Evolutionary conservation across 2,329 filamentous ascomycete species (phyloP).

Genomic region (Cladorrhinum sp.): DNA sequence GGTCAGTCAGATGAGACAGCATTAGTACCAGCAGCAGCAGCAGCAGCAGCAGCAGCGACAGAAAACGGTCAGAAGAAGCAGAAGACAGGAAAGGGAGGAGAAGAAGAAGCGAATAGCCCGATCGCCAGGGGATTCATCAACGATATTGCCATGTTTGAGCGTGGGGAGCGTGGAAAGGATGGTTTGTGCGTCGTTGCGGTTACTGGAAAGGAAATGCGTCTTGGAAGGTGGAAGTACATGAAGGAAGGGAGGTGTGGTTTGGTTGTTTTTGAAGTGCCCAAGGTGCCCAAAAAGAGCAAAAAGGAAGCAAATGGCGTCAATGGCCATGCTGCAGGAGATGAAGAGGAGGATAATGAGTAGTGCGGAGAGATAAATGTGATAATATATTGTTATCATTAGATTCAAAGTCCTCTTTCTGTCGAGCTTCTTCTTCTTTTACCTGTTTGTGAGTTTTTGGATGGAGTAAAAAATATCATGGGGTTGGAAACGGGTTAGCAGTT

Average conservation of each 20-base stretch:
- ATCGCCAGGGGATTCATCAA: slow-evolving; percentile 76
- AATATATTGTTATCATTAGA: too few species aligned
- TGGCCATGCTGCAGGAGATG: slow-evolving; percentile 28
- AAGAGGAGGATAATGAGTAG: slow-evolving; percentile 19
- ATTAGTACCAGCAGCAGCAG: slow-evolving; percentile 28
- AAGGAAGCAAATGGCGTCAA: slow-evolving; percentile 28
- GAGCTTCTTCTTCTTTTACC: too few species aligned
- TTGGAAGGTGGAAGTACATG: slow-evolving; percentile 75
- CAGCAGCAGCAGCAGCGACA: too few species aligned
- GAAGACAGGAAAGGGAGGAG: slow-evolving; percentile 9
- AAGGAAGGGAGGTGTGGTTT: slow-evolving; percentile 71
- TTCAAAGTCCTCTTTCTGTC: too few species aligned
- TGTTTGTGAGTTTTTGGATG: background rate
- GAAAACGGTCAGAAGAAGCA: slow-evolving; percentile 2
- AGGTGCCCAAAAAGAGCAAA: slow-evolving; percentile 32
- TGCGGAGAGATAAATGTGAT: background rate
- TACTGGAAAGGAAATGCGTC: slow-evolving; percentile 78
- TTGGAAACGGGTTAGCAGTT: background rate
- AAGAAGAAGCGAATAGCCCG: slow-evolving; percentile 17
- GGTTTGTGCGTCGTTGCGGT: slow-evolving; percentile 84
- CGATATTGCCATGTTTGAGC: slow-evolving; percentile 81
- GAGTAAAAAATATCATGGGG: background rate
- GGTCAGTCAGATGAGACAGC: slow-evolving; percentile 16
- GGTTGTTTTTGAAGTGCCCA: slow-evolving; percentile 80
- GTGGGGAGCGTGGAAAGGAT: slow-evolving; percentile 70